Evolutionary conservation across 148 eudicot genomes (phyloP).

Genomic region (Heliamphora exappendiculata): DNA sequence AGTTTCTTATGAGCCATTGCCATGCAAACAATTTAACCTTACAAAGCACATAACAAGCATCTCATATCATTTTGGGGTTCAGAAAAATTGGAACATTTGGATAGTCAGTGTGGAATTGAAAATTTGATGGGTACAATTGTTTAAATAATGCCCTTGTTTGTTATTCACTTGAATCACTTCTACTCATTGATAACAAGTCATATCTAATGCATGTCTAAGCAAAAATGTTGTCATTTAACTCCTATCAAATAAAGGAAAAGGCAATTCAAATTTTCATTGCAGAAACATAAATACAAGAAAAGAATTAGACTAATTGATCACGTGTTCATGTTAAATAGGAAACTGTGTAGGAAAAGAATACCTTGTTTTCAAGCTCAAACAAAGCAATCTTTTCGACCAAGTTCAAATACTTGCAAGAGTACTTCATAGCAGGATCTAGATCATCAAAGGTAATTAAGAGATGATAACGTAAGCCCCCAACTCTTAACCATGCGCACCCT

Average conservation of each 20-base stretch:
- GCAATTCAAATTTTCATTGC: not conserved
- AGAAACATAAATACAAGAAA: not conserved
- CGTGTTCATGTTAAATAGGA: not conserved
- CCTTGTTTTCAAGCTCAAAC: slow-evolving; percentile 75
- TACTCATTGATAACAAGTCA: not conserved
- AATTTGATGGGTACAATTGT: too few relatives aligned
- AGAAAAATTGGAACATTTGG: too few relatives aligned
- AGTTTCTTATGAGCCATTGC: too few relatives aligned
- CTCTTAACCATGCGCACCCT: slow-evolving; percentile 62
- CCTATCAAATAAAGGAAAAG: not conserved
- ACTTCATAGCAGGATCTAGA: slow-evolving; percentile 83
- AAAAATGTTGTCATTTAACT: not conserved
- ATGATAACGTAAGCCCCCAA: slow-evolving; percentile 72
- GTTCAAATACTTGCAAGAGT: slow-evolving; percentile 48
- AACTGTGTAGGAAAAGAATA: slow-evolving; percentile 17
- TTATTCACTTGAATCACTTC: not conserved
- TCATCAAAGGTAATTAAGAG: slow-evolving; percentile 71
- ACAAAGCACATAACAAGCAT: too few relatives aligned
- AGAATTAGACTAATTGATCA: not conserved
- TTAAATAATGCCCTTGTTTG: not conserved
- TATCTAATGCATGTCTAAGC: not conserved
- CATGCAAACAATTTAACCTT: too few relatives aligned
- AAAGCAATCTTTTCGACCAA: slow-evolving; percentile 55
- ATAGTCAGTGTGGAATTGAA: too few relatives aligned
- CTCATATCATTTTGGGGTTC: too few relatives aligned